Evolutionary conservation across 768 basidiomycete genomes (phyloP).

Genomic region (Phlegmacium glaucopus): DNA sequence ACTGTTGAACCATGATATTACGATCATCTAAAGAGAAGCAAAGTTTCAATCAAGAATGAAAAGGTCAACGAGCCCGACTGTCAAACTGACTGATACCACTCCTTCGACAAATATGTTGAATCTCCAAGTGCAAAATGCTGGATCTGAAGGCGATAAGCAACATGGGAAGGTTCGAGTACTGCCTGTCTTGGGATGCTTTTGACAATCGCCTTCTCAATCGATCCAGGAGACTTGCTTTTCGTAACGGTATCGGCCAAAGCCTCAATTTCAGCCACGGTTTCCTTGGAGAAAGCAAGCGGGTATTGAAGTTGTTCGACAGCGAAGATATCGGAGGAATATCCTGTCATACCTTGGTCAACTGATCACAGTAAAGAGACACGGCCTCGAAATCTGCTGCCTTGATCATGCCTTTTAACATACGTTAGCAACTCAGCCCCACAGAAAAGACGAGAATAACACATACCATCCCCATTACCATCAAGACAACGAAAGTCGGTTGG

Average conservation of each 20-base stretch:
- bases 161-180: no score
- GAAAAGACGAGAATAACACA: conserved; percentile 20
- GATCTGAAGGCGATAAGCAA: no score
- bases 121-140: no score
- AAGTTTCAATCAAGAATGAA: no score
- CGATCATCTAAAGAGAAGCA: conserved; percentile 53
- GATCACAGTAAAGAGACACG: conserved; percentile 89
- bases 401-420: conserved; percentile 48
- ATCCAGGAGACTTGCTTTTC: conserved; percentile 56
- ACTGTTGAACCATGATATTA: conserved; percentile 90
- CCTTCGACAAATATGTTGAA: conserved; percentile 90
- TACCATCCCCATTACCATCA: conserved; percentile 81
- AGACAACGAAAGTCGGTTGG: no score
- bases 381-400: no score
- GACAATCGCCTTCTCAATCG: no score
- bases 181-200: no score
- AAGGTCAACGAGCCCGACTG: no score
- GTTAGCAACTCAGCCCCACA: conserved; percentile 1
- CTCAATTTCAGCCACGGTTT: conserved; percentile 79
- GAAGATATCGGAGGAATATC: no score
- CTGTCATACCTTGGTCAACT: conserved; percentile 72
- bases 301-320: not conserved
- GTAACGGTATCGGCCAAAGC: conserved; percentile 66
- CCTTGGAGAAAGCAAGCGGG: conserved; percentile 46
- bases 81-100: conserved; percentile 81